These are phyloP conservation scores for Neonectria punicea DNA, from an alignment of 2,329 filamentous ascomycete genomes.

Conservation along the genomic window DNA sequence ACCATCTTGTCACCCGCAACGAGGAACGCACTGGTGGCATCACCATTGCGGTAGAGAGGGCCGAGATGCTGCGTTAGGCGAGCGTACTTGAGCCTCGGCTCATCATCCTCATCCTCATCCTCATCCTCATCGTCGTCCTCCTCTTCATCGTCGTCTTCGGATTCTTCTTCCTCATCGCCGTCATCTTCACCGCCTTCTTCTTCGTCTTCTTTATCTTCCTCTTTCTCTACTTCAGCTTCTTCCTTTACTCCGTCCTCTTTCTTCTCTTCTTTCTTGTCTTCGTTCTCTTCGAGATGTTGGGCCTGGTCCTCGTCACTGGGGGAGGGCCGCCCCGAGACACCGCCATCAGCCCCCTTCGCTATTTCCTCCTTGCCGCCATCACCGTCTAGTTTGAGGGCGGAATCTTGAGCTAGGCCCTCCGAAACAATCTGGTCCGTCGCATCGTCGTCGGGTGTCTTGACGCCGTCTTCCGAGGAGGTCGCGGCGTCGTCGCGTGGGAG, in stretches of 20 bases:
- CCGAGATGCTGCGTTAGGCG: constrained; percentile 84
- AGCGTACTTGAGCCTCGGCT: constrained; percentile 93
- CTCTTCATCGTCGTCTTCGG: constrained; percentile 54
- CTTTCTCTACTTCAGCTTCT: constrained; percentile 31
- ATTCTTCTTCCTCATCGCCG: constrained; percentile 41
- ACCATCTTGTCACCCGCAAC: constrained; percentile 98
- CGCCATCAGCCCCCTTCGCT: constrained; percentile 55
- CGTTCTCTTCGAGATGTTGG: constrained; percentile 18
- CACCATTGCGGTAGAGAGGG: constrained; percentile 89
- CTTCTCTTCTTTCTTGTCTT: constrained; percentile 34
- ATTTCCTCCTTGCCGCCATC: constrained; percentile 47
- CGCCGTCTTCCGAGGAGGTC: constrained; percentile 11
- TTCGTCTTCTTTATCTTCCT: constrained; percentile 29
- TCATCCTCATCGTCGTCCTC: constrained; percentile 74
- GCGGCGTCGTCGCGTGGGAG: constrained; percentile 28
- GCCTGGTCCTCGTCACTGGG: constrained; percentile 25
- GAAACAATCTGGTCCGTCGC: neutral
- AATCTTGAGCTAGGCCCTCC: neutral
- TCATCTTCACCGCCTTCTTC: constrained; percentile 35
- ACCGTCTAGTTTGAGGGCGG: neutral
- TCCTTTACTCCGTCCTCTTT: constrained; percentile 26
- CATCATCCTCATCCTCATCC: constrained; percentile 88
- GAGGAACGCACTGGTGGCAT: constrained; percentile 91
- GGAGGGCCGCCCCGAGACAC: constrained; percentile 25
- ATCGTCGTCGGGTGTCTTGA: constrained; percentile 12